These are phyloP conservation scores for Aspergillus vadensis DNA, from an alignment of 2,329 filamentous ascomycete species.

Conservation along the genomic window DNA sequence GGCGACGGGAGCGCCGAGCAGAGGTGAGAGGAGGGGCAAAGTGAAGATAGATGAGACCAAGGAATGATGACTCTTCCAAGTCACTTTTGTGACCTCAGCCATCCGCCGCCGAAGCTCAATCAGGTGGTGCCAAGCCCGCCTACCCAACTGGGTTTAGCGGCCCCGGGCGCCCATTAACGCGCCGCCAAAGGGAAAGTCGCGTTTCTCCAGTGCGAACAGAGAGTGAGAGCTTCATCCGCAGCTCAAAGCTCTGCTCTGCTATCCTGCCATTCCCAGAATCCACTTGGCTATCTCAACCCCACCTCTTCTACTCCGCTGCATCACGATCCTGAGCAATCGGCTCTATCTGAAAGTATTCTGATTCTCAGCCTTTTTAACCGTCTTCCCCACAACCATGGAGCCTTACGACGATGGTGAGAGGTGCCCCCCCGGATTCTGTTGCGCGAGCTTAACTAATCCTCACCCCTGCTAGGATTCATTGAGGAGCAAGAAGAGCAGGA, in stretches of 20 bases:
- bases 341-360: conserved; percentile 3
- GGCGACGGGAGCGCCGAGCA: conserved; percentile 13
- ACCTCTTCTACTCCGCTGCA: not conserved
- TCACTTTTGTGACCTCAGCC: conserved; percentile 1
- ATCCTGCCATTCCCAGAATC: not conserved
- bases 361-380: not conserved
- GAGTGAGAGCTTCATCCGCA: conserved; percentile 16
- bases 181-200: conserved; percentile 29
- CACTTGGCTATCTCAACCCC: not conserved
- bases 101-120: not conserved
- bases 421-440: conserved; percentile 14
- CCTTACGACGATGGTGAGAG: conserved; percentile 38
- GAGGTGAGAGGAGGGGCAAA: not conserved
- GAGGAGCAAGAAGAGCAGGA: conserved; percentile 57
- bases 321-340: not conserved
- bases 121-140: conserved; percentile 26
- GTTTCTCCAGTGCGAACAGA: conserved; percentile 23
- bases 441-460: conserved; percentile 20
- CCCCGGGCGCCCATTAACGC: conserved; percentile 38
- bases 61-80: conserved; percentile 13
- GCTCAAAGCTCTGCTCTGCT: conserved; percentile 20
- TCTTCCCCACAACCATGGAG: conserved; percentile 31
- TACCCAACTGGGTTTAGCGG: conserved; percentile 27
- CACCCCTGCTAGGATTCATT: conserved; percentile 30
- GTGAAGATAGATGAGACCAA: not conserved